phyloP scores from a whole-genome alignment of 2,329 filamentous ascomycete species.

The Talaromyces sp. region DNA sequence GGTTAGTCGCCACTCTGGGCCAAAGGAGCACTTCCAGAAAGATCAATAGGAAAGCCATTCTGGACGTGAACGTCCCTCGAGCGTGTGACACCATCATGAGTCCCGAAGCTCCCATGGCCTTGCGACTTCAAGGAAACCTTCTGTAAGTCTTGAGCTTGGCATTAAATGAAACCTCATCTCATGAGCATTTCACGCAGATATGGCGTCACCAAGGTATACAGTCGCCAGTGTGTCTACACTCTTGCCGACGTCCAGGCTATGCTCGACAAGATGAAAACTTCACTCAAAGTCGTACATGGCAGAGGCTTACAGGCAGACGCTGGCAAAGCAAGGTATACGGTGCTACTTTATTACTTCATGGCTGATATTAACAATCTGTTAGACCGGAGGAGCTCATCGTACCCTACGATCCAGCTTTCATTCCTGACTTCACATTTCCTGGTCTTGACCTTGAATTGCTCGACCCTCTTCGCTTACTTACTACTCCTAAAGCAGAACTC shows the following conservation, averaged over 20 bases:
- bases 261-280: constrained; percentile 66
- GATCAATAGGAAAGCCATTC: constrained; percentile 79
- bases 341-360: background rate
- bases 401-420: constrained; percentile 76
- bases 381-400: constrained; percentile 75
- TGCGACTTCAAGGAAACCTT: constrained; percentile 84
- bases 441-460: constrained; percentile 54
- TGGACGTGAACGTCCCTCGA: constrained; percentile 79
- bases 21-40: constrained; percentile 66
- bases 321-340: constrained; percentile 65
- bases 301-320: constrained; percentile 66
- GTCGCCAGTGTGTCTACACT: constrained; percentile 82
- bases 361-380: constrained; percentile 2
- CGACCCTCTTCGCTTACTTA: constrained; percentile 22
- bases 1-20: constrained; percentile 88
- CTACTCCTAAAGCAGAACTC: background rate
- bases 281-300: constrained; percentile 57
- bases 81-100: constrained; percentile 86
- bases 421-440: constrained; percentile 62
- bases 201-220: constrained; percentile 79
- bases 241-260: constrained; percentile 74
- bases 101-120: constrained; percentile 79
- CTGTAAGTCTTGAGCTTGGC: constrained; percentile 53
- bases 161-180: background rate
- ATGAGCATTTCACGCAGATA: constrained; percentile 46